These are phyloP conservation scores for Adansonia grandidieri DNA, from an alignment of 441 rosid species.

Conservation along the genomic window DNA sequence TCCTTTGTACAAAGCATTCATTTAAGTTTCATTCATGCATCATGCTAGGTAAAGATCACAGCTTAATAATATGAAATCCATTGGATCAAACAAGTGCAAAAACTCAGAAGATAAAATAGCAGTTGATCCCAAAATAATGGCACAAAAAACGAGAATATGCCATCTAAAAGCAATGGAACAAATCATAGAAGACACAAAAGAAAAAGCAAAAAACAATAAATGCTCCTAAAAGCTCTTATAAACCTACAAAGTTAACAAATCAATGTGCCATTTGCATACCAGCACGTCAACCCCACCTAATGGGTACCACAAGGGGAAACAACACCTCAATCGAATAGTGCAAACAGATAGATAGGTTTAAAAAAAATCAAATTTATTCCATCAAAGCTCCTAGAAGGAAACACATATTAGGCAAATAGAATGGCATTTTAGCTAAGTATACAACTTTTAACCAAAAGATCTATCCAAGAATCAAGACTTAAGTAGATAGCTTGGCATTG, in stretches of 20 bases:
- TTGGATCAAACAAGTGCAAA: not conserved
- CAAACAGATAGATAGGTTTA: not conserved
- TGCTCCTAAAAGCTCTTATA: conserved; percentile 2
- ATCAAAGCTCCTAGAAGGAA: not conserved
- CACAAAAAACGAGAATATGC: not conserved
- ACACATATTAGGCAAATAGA: not conserved
- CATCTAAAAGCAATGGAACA: not conserved
- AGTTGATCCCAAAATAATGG: not conserved
- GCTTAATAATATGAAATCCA: not conserved
- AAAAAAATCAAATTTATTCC: not conserved
- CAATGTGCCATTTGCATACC: conserved; percentile 4
- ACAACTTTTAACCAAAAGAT: not conserved
- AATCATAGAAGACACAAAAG: not conserved
- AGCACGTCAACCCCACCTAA: not conserved
- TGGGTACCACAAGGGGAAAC: not conserved
- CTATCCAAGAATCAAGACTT: not conserved
- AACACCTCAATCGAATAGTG: not conserved
- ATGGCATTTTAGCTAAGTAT: not conserved
- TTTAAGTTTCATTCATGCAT: not conserved
- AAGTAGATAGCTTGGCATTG: not conserved
- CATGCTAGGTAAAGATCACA: conserved; percentile 5
- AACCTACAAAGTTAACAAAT: not conserved
- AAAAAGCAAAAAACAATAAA: not conserved
- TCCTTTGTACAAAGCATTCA: not conserved
- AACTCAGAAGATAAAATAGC: not conserved